Evolutionary conservation across 2,329 filamentous ascomycete genomes (phyloP), one percentile per base, ranked within the genome.

Genomic region (Colletotrichum musae): DNA sequence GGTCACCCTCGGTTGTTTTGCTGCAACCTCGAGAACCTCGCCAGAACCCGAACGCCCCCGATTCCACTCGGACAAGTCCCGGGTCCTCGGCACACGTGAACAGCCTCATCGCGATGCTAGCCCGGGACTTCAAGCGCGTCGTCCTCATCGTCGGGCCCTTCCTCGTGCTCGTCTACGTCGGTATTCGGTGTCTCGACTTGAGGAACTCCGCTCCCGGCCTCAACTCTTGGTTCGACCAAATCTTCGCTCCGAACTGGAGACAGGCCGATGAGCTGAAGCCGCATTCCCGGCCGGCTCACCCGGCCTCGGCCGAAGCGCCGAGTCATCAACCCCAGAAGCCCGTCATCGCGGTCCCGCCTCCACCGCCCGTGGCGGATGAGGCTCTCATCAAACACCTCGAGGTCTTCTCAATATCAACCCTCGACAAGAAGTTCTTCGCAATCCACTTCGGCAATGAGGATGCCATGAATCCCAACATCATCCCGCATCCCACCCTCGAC

Each of bases 391-490:
- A 72, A 1, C 79, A 84, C 61, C 74, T 77, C 51, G 77, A 83
- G 70, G 70, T 88, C 50, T 84, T 80, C 73, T 89, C 87, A 0
- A 48, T 76, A 2, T 84, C 86, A 0, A 87, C 83, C 0, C 56
- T 69, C 1, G 79, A 87, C 71, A 77, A 74, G 41, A 83, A 79
- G 39, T 89, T 82, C 78, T 89, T 88, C 71, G 70, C 72, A 28
- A 82, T 90, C 74, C 76, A 80, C 16, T 88, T 89, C 70, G 81
- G 78, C 12, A 75, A 76, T 41, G 72, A 79, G 6, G 63, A 73
- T 6, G 80, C 80, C 39, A 82, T 86, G 65, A 90, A 89, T 68
- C 87, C 88, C 16, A 90, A 86, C 75, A 83, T 90, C 71, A 82
- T 90, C 47, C 87, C 88, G 0, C 88, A 90, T 73, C 87, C 87